Percentiles rank a stretch among this genome's conserved stretches.
phyloP scores from a whole-genome alignment of 495 filamentous ascomycete genomes.

The Xylaria nigripes region DNA sequence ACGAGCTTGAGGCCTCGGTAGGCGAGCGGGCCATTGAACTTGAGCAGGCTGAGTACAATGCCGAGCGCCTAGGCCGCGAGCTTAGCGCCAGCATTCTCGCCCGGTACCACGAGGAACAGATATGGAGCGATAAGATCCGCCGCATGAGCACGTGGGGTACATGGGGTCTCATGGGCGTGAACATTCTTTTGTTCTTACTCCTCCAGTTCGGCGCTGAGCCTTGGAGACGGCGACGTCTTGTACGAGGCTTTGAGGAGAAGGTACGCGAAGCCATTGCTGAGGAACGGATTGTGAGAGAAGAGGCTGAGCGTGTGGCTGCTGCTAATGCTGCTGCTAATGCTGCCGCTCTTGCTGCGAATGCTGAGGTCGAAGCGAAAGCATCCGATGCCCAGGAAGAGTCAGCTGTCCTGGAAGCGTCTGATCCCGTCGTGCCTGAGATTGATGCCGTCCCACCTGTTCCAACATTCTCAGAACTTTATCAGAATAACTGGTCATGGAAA shows the following conservation, averaged over 20 bases:
- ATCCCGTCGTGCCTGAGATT: not conserved
- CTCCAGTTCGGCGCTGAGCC: slow-evolving; percentile 93
- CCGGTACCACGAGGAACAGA: slow-evolving; percentile 97
- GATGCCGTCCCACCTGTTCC: not conserved
- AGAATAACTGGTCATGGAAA: slow-evolving; percentile 19
- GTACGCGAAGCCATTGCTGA: slow-evolving; percentile 60
- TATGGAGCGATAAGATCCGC: slow-evolving; percentile 96
- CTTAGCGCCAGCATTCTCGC: slow-evolving; percentile 73
- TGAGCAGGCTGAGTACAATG: slow-evolving; percentile 62
- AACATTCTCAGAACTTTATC: not conserved
- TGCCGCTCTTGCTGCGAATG: not conserved
- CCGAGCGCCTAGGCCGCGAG: slow-evolving; percentile 64
- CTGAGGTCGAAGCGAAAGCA: slow-evolving; percentile 7
- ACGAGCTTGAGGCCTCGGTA: slow-evolving; percentile 86
- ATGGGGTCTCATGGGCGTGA: slow-evolving; percentile 95
- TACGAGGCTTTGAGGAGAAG: slow-evolving; percentile 64
- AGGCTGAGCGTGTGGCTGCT: slow-evolving; percentile 5
- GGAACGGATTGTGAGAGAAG: slow-evolving; percentile 32
- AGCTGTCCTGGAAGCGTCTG: not conserved
- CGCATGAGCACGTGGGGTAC: slow-evolving; percentile 97
- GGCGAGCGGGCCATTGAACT: slow-evolving; percentile 61
- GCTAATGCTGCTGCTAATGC: slow-evolving; percentile 8
- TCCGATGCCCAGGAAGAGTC: slow-evolving; percentile 11
- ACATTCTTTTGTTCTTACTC: slow-evolving; percentile 79
- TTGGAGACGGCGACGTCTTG: slow-evolving; percentile 73